A percentile compares a stretch with the other conserved stretches of the same genome.
Conservation (phyloP, 1,284 basidiomycete genomes). For the Blastosporella zonata region DNA sequence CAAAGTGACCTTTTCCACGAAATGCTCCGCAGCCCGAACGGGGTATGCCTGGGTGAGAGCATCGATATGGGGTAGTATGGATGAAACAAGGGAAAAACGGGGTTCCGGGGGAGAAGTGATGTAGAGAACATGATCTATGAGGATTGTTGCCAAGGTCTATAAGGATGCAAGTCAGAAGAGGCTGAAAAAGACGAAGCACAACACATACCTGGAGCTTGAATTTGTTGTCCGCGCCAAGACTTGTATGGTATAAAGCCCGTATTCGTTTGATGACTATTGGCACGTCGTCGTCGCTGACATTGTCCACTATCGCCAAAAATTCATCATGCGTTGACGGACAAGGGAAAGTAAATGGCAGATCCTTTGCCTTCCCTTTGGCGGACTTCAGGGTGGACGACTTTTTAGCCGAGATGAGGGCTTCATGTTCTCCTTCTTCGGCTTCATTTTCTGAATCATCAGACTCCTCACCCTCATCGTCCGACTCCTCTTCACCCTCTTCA, state of each 20-base stretch:
- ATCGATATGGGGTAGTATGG: conserved; percentile 80
- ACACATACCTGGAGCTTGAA: conserved; percentile 77
- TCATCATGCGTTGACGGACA: conserved; percentile 88
- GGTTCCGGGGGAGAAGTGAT: conserved; percentile 64
- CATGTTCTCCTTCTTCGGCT: conserved; percentile 37
- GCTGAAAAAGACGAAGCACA: background rate
- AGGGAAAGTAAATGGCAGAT: conserved; percentile 90
- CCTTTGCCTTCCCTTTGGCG: conserved; percentile 38
- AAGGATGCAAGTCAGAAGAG: conserved; percentile 5
- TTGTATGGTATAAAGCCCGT: conserved; percentile 88
- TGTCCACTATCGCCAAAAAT: conserved; percentile 79
- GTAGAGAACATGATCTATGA: conserved; percentile 92
- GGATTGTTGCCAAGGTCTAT: conserved; percentile 72
- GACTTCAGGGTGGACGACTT: conserved; percentile 29
- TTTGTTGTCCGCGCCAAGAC: conserved; percentile 89
- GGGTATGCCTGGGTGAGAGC: conserved; percentile 84
- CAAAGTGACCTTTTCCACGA: conserved; percentile 79
- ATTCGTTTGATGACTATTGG: conserved; percentile 89
- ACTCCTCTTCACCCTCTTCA: conserved; percentile 31
- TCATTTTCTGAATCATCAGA: conserved; percentile 23
- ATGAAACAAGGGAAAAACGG: conserved; percentile 58
- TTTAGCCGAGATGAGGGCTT: conserved; percentile 34
- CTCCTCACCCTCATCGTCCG: conserved; percentile 40
- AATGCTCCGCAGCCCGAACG: conserved; percentile 74
- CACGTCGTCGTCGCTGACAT: conserved; percentile 68